Evolutionary conservation across 106 monocot species (phyloP), one percentile per base, ranked within the genome.

Genomic region (Gastrodia elata): DNA sequence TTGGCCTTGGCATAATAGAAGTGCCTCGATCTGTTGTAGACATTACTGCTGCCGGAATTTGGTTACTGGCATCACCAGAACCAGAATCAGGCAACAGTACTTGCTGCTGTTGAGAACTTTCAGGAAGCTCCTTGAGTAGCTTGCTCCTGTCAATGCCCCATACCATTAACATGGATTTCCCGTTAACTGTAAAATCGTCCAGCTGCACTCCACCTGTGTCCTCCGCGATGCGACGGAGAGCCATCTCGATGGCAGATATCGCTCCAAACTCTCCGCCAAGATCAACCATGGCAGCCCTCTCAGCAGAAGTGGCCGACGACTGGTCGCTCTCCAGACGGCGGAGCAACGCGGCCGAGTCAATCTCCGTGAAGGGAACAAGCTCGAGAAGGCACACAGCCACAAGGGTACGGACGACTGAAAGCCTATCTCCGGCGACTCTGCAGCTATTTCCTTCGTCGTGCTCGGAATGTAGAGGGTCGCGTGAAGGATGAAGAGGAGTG

Each of bases 381-480:
- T 99, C 98, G 4, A 99, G 87, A 6, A 99, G 85, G 82, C 82
- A 91, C 24, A 99, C 98, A 28, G 91, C 93, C 8, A 99, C 88
- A 85, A 85, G 82, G 35, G 98, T 89, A 24, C 93, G 84, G 34
- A 94, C 98, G 73, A 83, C 68, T 37, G 85, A 68, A 35, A 91
- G 76, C 15, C 81, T 86, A 61, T 90, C 90, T 22, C 41, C 73
- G 18, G 49, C 70, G 64, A 58, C 70, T 16, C 41, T 71, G 25
- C 48, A 69, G 61, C 67, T 68, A 44, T 61, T 65, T 38, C 58
- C 71, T 25, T 24, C 13, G 2, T 75, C 56, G 10, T 18, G 38
- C 30, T 8, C 44, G 10, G 65, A 28, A 49, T 71, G 9, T 44
- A 71, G 27, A 25, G 44, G 56, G 26, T 75, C 71, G 33, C 32